Evolutionary conservation across 139 green algal genomes (phyloP), one percentile per base, ranked within the genome.

Genomic region (Chara braunii): DNA sequence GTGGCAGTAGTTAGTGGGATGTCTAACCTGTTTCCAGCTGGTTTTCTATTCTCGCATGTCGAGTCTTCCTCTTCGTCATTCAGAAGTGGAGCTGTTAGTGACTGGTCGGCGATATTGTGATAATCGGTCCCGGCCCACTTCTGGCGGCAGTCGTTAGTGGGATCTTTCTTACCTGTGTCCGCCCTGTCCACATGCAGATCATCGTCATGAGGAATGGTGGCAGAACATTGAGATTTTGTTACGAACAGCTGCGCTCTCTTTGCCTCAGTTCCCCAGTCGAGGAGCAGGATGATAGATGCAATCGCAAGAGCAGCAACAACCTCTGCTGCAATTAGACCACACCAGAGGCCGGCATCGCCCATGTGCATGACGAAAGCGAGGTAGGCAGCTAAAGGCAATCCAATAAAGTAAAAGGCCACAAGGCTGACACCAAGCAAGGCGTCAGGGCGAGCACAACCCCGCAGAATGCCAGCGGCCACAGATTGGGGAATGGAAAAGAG

Each of bases 401-500:
- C 58, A 4, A 62, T 60, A 28, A 58, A 9, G 33, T 62, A 68
- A 6, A 62, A 68, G 11, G 29, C 33, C 50, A 60, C 30, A 6
- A 68, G 33, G 7, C 36, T 50, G 45, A 64, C 30, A 11, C 28
- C 28, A 22, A 26, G 23, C 29, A 22, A 23, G 5, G 33, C 58
- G 11, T 34, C n/a, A 8, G 30, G 30, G 22, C 31, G 26, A 5
- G 29, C 58, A 6, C 5, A 62, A 51, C 30, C 58, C 26, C 30
- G 32, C 48, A 64, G 58, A 60, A 68, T 51, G 11, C 58, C 35
- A 62, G 45, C 29, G 28, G 28, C 58, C 12, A 51, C 45, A 52
- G 33, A 6, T 6, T 64, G 58, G 6, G 29, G 5, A 51, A 31
- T 60, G 53, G 29, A 57, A 30, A 24, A 31, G 53, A 63, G 26